Percentiles rank a stretch among this genome's conserved stretches.
phyloP scores from a whole-genome alignment of 1,139 yeast genomes.

The Trichomonascaceae sp. region DNA sequence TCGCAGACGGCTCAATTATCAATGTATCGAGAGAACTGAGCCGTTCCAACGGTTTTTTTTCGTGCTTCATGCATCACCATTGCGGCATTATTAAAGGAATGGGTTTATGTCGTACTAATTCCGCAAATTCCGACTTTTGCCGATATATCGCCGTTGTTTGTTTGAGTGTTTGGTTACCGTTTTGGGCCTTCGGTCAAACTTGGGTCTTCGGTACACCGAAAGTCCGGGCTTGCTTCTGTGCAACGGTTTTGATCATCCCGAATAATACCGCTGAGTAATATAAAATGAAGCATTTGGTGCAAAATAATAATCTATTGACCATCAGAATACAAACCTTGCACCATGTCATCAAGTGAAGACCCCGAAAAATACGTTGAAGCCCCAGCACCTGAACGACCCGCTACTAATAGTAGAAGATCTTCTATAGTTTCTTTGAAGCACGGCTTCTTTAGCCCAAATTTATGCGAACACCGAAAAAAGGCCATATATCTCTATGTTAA shows the following conservation, averaged over 20 bases:
- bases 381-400: background rate
- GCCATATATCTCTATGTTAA: constrained; percentile 1
- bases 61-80: no score
- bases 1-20: background rate
- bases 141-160: background rate
- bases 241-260: background rate
- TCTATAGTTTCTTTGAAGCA: background rate
- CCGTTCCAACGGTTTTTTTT: background rate
- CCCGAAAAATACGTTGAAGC: background rate
- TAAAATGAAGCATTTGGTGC: background rate
- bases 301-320: background rate
- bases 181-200: background rate
- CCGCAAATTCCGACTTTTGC: background rate
- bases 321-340: background rate
- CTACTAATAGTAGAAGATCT: background rate
- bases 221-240: background rate
- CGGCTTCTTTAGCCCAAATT: background rate
- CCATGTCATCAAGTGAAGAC: background rate
- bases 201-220: background rate
- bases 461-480: background rate
- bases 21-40: background rate
- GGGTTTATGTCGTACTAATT: no score
- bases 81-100: no score
- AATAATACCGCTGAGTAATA: background rate
- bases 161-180: background rate